These are phyloP conservation scores for Boletus coccyginus DNA, from an alignment of 768 basidiomycete species.

Conservation along the genomic window DNA sequence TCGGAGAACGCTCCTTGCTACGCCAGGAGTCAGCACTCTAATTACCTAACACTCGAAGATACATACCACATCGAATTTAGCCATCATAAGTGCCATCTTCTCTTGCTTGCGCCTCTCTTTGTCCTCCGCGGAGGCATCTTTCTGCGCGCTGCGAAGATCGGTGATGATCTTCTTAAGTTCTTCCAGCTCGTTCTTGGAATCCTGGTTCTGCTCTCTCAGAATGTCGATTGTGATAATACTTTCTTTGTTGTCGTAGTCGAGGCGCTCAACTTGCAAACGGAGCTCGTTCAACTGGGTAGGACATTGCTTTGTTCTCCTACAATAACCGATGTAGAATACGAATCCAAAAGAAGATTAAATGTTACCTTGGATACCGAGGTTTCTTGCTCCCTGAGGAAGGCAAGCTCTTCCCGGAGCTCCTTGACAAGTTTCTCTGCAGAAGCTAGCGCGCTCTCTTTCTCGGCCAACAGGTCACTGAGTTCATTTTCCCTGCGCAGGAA, in stretches of 20 bases:
- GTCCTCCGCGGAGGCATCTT: conserved; percentile 86
- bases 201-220: conserved; percentile 90
- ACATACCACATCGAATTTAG: conserved; percentile 92
- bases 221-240: conserved; percentile 89
- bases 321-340: conserved; percentile 10
- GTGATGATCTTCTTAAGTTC: conserved; percentile 78
- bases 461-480: conserved; percentile 87
- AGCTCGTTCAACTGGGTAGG: conserved; percentile 91
- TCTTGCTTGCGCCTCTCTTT: conserved; percentile 99
- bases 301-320: conserved; percentile 93
- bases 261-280: conserved; percentile 83
- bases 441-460: conserved; percentile 80
- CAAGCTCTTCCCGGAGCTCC: conserved; percentile 85
- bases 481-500: conserved; percentile 97
- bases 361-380: conserved; percentile 68
- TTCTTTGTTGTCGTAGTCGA: conserved; percentile 97
- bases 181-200: conserved; percentile 84
- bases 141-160: conserved; percentile 78
- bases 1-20: conserved; percentile 94
- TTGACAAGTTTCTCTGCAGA: conserved; percentile 83
- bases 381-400: conserved; percentile 91
- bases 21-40: conserved; percentile 2
- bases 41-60: not conserved
- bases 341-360: conserved; percentile 3
- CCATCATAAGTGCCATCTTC: conserved; percentile 99